phyloP scores from a whole-genome alignment of 2,329 filamentous ascomycete species.

The Gyromitra esculenta region DNA sequence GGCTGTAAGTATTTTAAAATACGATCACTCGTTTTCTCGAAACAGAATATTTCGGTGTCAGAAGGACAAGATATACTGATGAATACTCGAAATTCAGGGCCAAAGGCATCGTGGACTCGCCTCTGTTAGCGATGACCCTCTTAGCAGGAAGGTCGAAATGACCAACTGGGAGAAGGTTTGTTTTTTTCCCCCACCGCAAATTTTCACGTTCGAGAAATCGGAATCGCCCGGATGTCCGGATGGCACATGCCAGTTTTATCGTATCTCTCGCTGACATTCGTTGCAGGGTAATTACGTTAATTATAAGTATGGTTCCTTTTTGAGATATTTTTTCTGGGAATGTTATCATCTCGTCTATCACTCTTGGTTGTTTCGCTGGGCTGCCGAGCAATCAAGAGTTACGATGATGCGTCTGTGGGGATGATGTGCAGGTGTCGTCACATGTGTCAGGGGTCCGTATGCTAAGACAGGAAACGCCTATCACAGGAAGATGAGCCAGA shows the following conservation, averaged over 20 bases:
- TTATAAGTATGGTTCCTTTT: conserved; percentile 70
- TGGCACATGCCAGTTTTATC: conserved; percentile 17
- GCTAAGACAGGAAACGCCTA: conserved; percentile 48
- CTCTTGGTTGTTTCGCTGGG: conserved; percentile 16
- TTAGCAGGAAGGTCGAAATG: conserved; percentile 97
- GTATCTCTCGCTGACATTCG: conserved; percentile 27
- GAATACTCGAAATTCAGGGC: conserved; percentile 48
- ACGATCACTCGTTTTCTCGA: conserved; percentile 34
- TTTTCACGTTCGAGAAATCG: conserved; percentile 47
- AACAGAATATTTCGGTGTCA: conserved; percentile 22
- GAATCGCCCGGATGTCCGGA: conserved; percentile 54
- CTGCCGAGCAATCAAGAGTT: conserved; percentile 24
- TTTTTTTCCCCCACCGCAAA: conserved; percentile 54
- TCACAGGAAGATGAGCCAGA: conserved; percentile 95
- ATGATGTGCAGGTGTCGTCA: conserved; percentile 48
- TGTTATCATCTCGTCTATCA: conserved; percentile 9
- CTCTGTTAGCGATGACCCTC: conserved; percentile 82
- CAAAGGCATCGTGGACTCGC: conserved; percentile 67
- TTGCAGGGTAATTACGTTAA: conserved; percentile 88
- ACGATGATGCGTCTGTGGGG: conserved; percentile 20
- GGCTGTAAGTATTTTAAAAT: conserved; percentile 54
- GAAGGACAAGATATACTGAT: conserved; percentile 28
- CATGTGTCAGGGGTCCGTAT: conserved; percentile 40
- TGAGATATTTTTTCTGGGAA: background rate
- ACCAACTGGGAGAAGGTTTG: conserved; percentile 87